These are phyloP conservation scores for Umbelopsis vinacea DNA, from an alignment of 192 early-diverging fungal species.

Conservation along the genomic window DNA sequence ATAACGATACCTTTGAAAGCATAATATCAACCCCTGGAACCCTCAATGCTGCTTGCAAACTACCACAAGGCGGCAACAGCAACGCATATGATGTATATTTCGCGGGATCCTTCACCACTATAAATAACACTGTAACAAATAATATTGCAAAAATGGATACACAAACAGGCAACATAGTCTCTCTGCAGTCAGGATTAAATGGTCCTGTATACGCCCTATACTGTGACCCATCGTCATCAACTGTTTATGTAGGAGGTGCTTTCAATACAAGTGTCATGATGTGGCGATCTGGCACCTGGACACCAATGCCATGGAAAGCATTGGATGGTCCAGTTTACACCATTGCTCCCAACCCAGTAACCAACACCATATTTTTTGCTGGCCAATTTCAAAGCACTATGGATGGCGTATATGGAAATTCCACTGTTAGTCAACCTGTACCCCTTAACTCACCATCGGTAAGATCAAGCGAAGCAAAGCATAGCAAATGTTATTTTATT, in stretches of 20 bases:
- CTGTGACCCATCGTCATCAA: slow-evolving; percentile 29
- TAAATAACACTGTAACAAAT: slow-evolving; percentile 23
- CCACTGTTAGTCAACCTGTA: slow-evolving; percentile 54
- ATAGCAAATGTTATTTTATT: slow-evolving; percentile 1
- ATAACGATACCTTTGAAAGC: slow-evolving; percentile 25
- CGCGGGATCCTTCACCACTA: slow-evolving; percentile 34
- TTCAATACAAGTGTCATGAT: slow-evolving; percentile 25
- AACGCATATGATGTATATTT: slow-evolving; percentile 32
- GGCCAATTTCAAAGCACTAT: slow-evolving; percentile 69
- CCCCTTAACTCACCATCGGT: slow-evolving; percentile 46
- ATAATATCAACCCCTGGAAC: background rate
- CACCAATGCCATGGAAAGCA: slow-evolving; percentile 65
- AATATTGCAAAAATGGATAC: slow-evolving; percentile 31
- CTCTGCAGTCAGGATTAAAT: slow-evolving; percentile 32
- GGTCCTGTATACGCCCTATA: slow-evolving; percentile 37
- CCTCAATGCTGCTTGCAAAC: slow-evolving; percentile 9
- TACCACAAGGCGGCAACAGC: slow-evolving; percentile 10
- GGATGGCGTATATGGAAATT: slow-evolving; percentile 60
- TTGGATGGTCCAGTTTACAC: slow-evolving; percentile 69
- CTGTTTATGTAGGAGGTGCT: slow-evolving; percentile 39
- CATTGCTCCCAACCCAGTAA: slow-evolving; percentile 52
- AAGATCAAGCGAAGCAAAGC: slow-evolving; percentile 10
- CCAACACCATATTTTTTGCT: slow-evolving; percentile 63
- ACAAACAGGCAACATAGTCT: slow-evolving; percentile 4
- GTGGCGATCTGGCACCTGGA: slow-evolving; percentile 49